Percentiles rank a stretch among this genome's conserved stretches.
Conservation (phyloP, 768 basidiomycete species). For the Boletus tomentosulus region DNA sequence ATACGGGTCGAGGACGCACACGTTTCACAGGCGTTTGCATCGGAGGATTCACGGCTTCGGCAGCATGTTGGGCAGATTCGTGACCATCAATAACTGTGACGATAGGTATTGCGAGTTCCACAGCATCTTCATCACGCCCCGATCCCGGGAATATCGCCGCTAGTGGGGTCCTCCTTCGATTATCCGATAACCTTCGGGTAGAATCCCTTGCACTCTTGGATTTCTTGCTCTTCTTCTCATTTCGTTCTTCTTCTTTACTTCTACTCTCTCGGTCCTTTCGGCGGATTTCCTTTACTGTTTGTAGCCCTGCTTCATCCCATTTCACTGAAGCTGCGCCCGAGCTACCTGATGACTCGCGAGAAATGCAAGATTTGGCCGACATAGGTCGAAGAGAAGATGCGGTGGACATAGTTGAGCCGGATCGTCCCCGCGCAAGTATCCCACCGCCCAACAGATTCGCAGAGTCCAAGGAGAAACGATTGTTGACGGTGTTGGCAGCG, state of each 20-base stretch:
- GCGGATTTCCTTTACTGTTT: conserved; percentile 46
- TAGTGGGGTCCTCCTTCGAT: conserved; percentile 50
- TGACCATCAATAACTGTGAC: conserved; percentile 50
- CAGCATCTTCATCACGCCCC: conserved; percentile 14
- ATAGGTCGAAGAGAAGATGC: conserved; percentile 46
- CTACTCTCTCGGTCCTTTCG: conserved; percentile 35
- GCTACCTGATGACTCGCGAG: conserved; percentile 39
- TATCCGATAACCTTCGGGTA: conserved; percentile 46
- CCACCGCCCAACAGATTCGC: conserved; percentile 27
- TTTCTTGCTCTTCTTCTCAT: conserved; percentile 29
- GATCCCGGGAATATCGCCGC: conserved; percentile 57
- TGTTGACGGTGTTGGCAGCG: conserved; percentile 11
- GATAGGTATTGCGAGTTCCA: conserved; percentile 15
- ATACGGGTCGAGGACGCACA: conserved; percentile 52
- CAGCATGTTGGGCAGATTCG: conserved; percentile 1
- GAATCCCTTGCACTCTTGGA: conserved; percentile 30
- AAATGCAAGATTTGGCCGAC: conserved; percentile 39
- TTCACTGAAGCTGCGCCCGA: conserved; percentile 42
- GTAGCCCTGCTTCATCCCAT: conserved; percentile 49
- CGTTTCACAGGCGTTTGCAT: conserved; percentile 37
- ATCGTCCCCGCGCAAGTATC: conserved; percentile 32
- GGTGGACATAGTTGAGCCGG: conserved; percentile 39
- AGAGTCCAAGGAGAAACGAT: conserved; percentile 32
- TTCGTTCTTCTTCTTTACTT: conserved; percentile 30
- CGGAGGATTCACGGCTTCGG: not conserved